Evolutionary conservation across 1,284 basidiomycete species (phyloP), one percentile per base, ranked within the genome.

Genomic region (Peniophora sp.): DNA sequence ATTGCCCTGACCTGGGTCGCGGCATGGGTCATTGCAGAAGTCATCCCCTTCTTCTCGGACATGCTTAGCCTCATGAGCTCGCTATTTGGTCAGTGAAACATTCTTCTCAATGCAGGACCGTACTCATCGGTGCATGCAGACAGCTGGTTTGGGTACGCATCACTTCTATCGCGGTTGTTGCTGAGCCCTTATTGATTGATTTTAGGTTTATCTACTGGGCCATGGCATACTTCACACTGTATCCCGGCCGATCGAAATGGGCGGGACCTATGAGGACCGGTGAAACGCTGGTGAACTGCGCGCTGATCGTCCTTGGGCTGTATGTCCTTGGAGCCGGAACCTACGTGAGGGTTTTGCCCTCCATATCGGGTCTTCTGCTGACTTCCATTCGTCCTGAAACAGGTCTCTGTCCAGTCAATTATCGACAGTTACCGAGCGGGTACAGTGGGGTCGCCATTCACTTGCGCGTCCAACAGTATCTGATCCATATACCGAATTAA

Each of bases 21-120:
- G 23, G 78, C 75, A 0, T 86, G 80, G 63, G 60, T 85, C 50
- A 79, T 86, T 51, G 82, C 72, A 6, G 69, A 74, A 55, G 61
- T 72, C 48, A 72, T 75, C 47, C 72, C 72, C 2, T 74, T 75
- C 66, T 75, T 75, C 61, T 68, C 66, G 2, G 72, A 75, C 58
- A 67, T 75, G 67, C 63, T 74, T 19, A 69, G 65, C 45, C 57
- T 74, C 48, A 73, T 74, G 71, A 69, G 67, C 54, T 72, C 71
- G 12, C 62, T 74, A 19, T 74, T 74, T 53, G 71, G 69, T 72
- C 52, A 34, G 66, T 59, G 25, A 24, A 45, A 35, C 38, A 8
- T n/a, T 5, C 38, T 41, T 41, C n/a, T 36, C n/a, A 10, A 10
- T n/a, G n/a, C n/a, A n/a, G n/a, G n/a, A n/a, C n/a, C n/a, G n/a